These are phyloP conservation scores for Candida sanyaensis DNA, from an alignment of 1,139 yeast genomes.

Conservation along the genomic window DNA sequence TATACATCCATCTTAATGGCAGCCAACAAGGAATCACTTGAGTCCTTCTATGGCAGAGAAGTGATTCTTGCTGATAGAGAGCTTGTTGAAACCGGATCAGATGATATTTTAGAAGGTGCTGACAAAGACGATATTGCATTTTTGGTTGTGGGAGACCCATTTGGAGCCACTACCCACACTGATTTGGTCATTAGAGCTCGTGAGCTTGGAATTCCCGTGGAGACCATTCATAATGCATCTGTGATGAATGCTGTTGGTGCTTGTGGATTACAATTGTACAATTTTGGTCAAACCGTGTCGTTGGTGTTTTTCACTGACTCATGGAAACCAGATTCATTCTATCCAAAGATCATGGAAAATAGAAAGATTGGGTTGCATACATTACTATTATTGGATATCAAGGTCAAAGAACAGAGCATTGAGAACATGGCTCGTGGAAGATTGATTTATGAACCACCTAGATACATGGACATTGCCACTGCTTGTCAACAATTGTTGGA, in stretches of 20 bases:
- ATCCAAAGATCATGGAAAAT: conserved; percentile 85
- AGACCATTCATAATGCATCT: conserved; percentile 90
- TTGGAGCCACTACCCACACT: conserved; percentile 98
- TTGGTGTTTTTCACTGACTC: conserved; percentile 91
- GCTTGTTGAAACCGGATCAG: conserved; percentile 87
- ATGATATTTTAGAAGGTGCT: conserved; percentile 75
- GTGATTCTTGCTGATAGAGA: conserved; percentile 92
- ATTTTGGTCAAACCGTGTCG: conserved; percentile 95
- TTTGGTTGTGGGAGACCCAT: conserved; percentile 95
- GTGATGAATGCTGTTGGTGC: conserved; percentile 99
- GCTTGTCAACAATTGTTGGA: conserved; percentile 88
- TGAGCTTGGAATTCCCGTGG: conserved; percentile 74
- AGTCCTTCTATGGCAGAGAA: conserved; percentile 81
- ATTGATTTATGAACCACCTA: conserved; percentile 91
- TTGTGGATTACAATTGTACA: conserved; percentile 92
- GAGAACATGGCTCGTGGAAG: conserved; percentile 95
- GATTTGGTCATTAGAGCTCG: conserved; percentile 91
- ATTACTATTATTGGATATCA: conserved; percentile 81
- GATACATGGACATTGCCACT: conserved; percentile 90
- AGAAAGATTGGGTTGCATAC: conserved; percentile 91
- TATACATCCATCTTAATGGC: conserved; percentile 96
- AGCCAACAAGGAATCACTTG: conserved; percentile 68
- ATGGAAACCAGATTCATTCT: conserved; percentile 97
- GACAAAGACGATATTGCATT: conserved; percentile 84
- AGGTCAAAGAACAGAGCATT: conserved; percentile 94